Conservation (phyloP, 148 eudicot genomes). For the Silene latifolia region DNA sequence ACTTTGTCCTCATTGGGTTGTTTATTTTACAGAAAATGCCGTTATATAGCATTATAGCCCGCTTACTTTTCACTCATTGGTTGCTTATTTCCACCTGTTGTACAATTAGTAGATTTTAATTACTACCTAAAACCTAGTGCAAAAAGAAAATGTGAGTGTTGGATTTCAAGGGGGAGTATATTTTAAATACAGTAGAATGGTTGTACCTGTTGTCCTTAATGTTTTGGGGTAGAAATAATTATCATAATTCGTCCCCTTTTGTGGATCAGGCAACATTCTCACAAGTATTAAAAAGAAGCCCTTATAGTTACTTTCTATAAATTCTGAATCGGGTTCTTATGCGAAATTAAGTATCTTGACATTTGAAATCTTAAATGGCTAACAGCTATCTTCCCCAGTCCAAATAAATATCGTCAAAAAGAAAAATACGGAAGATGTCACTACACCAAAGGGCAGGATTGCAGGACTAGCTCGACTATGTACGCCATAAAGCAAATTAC, state of each 20-base stretch:
- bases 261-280: neutral
- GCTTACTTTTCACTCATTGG: too few relatives aligned
- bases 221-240: neutral
- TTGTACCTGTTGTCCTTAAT: too few relatives aligned
- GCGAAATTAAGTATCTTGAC: neutral
- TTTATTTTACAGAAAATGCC: too few relatives aligned
- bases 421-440: neutral
- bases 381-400: neutral
- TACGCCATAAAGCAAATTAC: neutral
- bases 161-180: too few relatives aligned
- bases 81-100: too few relatives aligned
- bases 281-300: neutral
- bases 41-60: too few relatives aligned
- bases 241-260: neutral
- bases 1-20: too few relatives aligned
- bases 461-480: neutral
- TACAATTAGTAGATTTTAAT: too few relatives aligned
- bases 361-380: neutral
- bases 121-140: too few relatives aligned
- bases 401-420: neutral
- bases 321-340: neutral
- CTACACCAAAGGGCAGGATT: neutral
- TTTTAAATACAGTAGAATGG: too few relatives aligned
- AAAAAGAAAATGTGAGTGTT: too few relatives aligned
- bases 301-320: neutral